Base-by-base conservation (phyloP, 2,329 filamentous ascomycete species). In the Talaromyces sp. region DNA sequence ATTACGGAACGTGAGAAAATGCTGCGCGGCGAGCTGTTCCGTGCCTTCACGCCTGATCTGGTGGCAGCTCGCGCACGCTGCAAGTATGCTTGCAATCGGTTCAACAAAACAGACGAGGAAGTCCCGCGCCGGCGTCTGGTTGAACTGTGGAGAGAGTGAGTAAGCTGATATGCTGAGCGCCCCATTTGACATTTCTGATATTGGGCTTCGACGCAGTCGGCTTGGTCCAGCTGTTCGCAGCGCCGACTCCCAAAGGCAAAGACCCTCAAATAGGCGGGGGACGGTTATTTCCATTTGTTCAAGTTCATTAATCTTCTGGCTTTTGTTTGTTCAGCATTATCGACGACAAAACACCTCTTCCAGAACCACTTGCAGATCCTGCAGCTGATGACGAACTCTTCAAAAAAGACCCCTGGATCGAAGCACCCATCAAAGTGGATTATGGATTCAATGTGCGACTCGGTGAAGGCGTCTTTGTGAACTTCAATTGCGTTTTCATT, bases 361-460 rank as follows among this genome's bases (percentile, higher is more conserved):
- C 89, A 19, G 80, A 85, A 0, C 74, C 68, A 14, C 80, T 79
- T 5, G 64, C 79, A 2, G 84, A 82, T 10, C 73, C 79, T 2
- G 83, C 83, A 49, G 85, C 84, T 5, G 49, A 94, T 57, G 86
- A 87, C 9, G 78, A 74, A 16, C 75, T 86, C 1, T 82, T 94
- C 30, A 76, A 78, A 19, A 76, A 86, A 30, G 79, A 87, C 22
- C 84, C 89, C 0, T 91, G 84, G 81, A 78, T 93, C 19, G 86
- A 89, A 55, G 73, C 80, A 0, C 90, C 89, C 0, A 77, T 94
- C 48, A 82, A 79, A 41, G 81, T 88, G 55, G 90, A 95, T 72
- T 93, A 94, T 63, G 91, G 91, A 3, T 86, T 80, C 63, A 91
- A 94, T 57, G 77, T 93, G 41, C 82, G 80, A 51, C 69, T 92